Conservation (phyloP, 2,329 filamentous ascomycete species). For the Fusarium sp. region DNA sequence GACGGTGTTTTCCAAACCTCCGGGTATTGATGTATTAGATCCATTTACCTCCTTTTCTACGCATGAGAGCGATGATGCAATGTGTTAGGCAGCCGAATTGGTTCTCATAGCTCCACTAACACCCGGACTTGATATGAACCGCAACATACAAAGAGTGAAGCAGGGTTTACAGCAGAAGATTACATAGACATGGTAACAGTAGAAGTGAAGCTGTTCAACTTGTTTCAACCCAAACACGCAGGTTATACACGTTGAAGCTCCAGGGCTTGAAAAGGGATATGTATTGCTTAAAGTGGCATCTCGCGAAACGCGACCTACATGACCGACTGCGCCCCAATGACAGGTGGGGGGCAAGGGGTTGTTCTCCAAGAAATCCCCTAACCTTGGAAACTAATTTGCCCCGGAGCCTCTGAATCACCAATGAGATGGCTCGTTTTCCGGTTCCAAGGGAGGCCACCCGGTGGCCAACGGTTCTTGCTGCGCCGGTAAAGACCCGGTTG, state of each 20-base stretch:
- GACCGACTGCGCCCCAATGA: slow-evolving; percentile 33
- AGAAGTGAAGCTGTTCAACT: not conserved
- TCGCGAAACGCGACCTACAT: slow-evolving; percentile 14
- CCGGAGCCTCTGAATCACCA: slow-evolving; percentile 24
- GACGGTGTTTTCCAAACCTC: not conserved
- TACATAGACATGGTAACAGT: not conserved
- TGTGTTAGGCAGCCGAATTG: not conserved
- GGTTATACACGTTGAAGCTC: not conserved
- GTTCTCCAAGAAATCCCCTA: slow-evolving; percentile 15
- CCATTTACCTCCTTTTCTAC: not conserved
- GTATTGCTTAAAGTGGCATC: slow-evolving; percentile 4
- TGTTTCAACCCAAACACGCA: not conserved
- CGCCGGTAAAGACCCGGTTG: slow-evolving; percentile 37
- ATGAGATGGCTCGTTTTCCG: slow-evolving; percentile 23
- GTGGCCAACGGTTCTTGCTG: slow-evolving; percentile 31
- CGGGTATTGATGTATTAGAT: not conserved
- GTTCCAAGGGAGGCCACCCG: slow-evolving; percentile 26
- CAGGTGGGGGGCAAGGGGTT: slow-evolving; percentile 31
- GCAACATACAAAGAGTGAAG: not conserved
- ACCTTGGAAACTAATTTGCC: slow-evolving; percentile 2
- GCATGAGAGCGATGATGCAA: not conserved
- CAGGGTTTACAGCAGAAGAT: not conserved
- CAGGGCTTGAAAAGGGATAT: not conserved
- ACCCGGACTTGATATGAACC: not conserved
- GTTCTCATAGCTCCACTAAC: not conserved